Evolutionary conservation across 2,329 filamentous ascomycete genomes (phyloP).

Genomic region (Hysterium pulicare): DNA sequence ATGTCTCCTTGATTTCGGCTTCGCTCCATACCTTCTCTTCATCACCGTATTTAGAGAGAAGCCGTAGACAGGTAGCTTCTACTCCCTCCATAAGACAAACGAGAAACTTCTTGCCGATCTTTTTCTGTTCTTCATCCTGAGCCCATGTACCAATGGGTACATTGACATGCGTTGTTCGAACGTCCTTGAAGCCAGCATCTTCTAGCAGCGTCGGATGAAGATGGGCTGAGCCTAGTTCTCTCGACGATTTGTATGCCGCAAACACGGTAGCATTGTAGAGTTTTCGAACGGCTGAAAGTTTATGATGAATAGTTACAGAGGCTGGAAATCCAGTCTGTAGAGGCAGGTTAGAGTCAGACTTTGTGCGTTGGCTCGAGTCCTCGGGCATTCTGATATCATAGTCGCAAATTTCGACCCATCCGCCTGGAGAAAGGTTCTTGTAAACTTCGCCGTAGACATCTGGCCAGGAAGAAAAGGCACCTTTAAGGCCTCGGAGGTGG

Average conservation of each 20-base stretch:
- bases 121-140: slow-evolving; percentile 26
- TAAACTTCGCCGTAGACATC: slow-evolving; percentile 46
- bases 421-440: slow-evolving; percentile 44
- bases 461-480: slow-evolving; percentile 47
- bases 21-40: slow-evolving; percentile 23
- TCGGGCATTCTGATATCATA: slow-evolving; percentile 25
- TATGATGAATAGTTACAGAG: slow-evolving; percentile 3
- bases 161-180: slow-evolving; percentile 38
- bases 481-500: slow-evolving; percentile 48
- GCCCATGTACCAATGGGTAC: slow-evolving; percentile 34
- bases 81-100: slow-evolving; percentile 33
- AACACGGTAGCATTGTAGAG: slow-evolving; percentile 28
- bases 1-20: slow-evolving; percentile 21
- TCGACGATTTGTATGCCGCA: slow-evolving; percentile 40
- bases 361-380: not conserved
- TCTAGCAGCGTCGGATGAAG: slow-evolving; percentile 39
- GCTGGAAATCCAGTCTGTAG: slow-evolving; percentile 14
- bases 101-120: slow-evolving; percentile 32
- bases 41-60: slow-evolving; percentile 29
- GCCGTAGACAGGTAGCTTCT: slow-evolving; percentile 23
- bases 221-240: slow-evolving; percentile 42
- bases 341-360: not conserved
- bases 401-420: slow-evolving; percentile 48
- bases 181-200: slow-evolving; percentile 44
- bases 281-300: slow-evolving; percentile 20